Percentiles rank a stretch among this genome's conserved stretches.
These are phyloP conservation scores for Wickerhamiella vanderwaltii DNA, from an alignment of 805 yeast species.

Conservation along the genomic window DNA sequence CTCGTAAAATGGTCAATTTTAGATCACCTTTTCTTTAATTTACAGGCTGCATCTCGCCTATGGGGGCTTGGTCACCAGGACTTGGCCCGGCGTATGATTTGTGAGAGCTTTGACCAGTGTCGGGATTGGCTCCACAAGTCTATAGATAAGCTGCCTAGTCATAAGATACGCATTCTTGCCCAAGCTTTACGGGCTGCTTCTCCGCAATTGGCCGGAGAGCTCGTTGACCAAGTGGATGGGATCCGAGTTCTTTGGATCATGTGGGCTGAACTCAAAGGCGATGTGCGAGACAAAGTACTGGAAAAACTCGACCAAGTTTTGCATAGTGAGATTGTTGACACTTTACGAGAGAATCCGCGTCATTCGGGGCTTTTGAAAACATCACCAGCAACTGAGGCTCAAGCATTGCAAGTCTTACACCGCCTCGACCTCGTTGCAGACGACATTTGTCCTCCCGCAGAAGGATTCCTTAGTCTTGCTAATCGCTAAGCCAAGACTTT, in stretches of 20 bases:
- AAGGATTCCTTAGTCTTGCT: no score
- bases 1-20: constrained; percentile 20
- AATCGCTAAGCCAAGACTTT: no score
- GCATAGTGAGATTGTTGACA: not conserved
- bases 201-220: not conserved
- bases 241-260: constrained; percentile 7
- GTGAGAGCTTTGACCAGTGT: constrained; percentile 16
- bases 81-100: constrained; percentile 18
- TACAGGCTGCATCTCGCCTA: constrained; percentile 23
- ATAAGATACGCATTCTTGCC: constrained; percentile 11
- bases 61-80: constrained; percentile 19
- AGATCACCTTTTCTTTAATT: constrained; percentile 21
- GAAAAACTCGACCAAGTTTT: not conserved
- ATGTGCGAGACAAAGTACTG: constrained; percentile 3
- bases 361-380: constrained; percentile 1
- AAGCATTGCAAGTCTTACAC: not conserved
- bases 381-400: constrained; percentile 1
- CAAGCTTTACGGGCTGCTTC: constrained; percentile 16
- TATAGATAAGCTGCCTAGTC: constrained; percentile 1
- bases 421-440: not conserved
- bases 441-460: no score
- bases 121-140: constrained; percentile 15
- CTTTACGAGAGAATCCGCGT: not conserved
- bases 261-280: constrained; percentile 7
- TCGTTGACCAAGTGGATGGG: not conserved